A percentile compares a stretch with the other conserved stretches of the same genome.
phyloP scores from a whole-genome alignment of 2,329 filamentous ascomycete species.

The Fusarium sp. region DNA sequence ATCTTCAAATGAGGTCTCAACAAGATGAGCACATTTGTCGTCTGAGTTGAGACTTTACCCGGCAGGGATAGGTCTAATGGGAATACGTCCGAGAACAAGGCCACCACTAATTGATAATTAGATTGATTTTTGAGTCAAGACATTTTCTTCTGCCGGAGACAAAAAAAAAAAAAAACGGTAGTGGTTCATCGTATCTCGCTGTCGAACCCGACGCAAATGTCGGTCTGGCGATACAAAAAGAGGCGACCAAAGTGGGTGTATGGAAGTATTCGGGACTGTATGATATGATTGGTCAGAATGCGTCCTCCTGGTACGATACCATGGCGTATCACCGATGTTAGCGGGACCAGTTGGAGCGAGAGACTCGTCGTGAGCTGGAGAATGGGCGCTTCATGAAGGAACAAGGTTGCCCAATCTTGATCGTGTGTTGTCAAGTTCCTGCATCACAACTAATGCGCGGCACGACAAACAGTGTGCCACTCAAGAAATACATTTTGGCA shows the following conservation, averaged over 20 bases:
- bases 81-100: constrained; percentile 20
- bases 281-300: constrained; percentile 32
- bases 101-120: background rate
- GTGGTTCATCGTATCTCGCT: constrained; percentile 4
- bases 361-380: constrained; percentile 19
- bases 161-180: constrained; percentile 8
- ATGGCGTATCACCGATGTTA: constrained; percentile 36
- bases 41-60: constrained; percentile 3
- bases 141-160: constrained; percentile 13
- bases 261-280: constrained; percentile 17
- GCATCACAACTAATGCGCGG: constrained; percentile 30
- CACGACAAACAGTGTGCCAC: constrained; percentile 20
- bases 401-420: constrained; percentile 34
- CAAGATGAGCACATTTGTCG: constrained; percentile 10
- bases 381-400: constrained; percentile 29
- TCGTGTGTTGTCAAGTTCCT: constrained; percentile 39
- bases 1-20: constrained; percentile 4
- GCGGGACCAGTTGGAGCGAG: constrained; percentile 35
- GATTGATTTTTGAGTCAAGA: background rate
- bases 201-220: constrained; percentile 32
- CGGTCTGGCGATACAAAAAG: constrained; percentile 35
- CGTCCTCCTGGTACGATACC: constrained; percentile 34
- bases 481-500: background rate
- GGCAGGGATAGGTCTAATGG: background rate
- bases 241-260: constrained; percentile 28